A percentile compares a stretch with the other conserved stretches of the same genome.
Evolutionary conservation across 2,329 filamentous ascomycete genomes (phyloP).

Genomic region (Beauveria australis): DNA sequence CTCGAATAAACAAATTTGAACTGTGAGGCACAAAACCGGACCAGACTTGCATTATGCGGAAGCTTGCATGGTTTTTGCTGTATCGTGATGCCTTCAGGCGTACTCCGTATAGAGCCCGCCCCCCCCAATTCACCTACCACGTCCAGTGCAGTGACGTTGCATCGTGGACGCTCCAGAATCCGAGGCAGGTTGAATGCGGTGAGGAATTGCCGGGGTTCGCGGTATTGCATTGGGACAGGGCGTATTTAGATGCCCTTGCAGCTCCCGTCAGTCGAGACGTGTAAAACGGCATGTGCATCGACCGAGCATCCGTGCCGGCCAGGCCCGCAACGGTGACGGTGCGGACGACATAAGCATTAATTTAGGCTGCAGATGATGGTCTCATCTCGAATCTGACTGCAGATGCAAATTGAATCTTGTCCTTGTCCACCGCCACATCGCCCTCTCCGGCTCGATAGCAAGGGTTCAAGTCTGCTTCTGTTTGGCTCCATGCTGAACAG

Average conservation of each 20-base stretch:
- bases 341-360: background rate
- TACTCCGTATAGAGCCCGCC: background rate
- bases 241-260: background rate
- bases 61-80: background rate
- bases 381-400: background rate
- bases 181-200: slow-evolving; percentile 5
- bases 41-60: background rate
- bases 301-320: background rate
- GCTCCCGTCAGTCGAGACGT: background rate
- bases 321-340: background rate
- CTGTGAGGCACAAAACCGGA: background rate
- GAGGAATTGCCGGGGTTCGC: background rate
- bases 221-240: background rate
- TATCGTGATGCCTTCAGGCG: background rate
- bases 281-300: background rate
- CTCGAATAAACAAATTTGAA: background rate
- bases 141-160: background rate
- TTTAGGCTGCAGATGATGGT: background rate
- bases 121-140: background rate
- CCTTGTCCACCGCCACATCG: background rate
- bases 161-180: background rate
- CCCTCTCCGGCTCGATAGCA: background rate
- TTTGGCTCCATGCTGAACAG: background rate
- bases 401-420: background rate
- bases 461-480: background rate